phyloP scores from a whole-genome alignment of 2,329 filamentous ascomycete genomes.

The Fusarium sp. region DNA sequence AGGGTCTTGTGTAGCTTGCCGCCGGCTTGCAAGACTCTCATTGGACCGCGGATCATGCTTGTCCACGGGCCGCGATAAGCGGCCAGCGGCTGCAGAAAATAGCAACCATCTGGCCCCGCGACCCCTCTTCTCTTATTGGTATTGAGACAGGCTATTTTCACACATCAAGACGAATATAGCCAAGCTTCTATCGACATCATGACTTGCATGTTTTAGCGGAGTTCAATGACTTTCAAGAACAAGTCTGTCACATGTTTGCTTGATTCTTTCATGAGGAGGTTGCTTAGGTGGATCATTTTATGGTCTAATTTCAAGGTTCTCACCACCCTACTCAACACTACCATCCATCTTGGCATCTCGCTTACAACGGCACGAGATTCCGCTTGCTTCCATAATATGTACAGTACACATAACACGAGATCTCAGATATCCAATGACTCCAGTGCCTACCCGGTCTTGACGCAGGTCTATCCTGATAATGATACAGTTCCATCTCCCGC shows the following conservation, averaged over 20 bases:
- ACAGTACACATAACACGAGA: slow-evolving; percentile 10
- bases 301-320: slow-evolving; percentile 19
- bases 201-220: slow-evolving; percentile 40
- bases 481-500: slow-evolving; percentile 29
- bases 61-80: slow-evolving; percentile 39
- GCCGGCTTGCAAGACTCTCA: slow-evolving; percentile 1
- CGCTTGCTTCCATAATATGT: slow-evolving; percentile 18
- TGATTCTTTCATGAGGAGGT: neutral
- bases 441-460: slow-evolving; percentile 7
- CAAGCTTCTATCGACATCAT: slow-evolving; percentile 29
- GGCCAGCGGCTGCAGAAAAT: slow-evolving; percentile 49
- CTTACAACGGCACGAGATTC: slow-evolving; percentile 12
- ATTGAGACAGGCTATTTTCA: slow-evolving; percentile 9
- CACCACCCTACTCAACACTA: slow-evolving; percentile 2
- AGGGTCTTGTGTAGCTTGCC: slow-evolving; percentile 15
- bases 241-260: slow-evolving; percentile 16
- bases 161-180: neutral
- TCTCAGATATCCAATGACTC: slow-evolving; percentile 25
- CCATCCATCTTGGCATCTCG: slow-evolving; percentile 25
- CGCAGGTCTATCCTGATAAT: slow-evolving; percentile 22
- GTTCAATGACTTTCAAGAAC: slow-evolving; percentile 2
- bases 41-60: slow-evolving; percentile 36
- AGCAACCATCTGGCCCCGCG: slow-evolving; percentile 41
- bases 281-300: slow-evolving; percentile 35
- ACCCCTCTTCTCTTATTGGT: slow-evolving; percentile 24